Evolutionary conservation across 371 early-diverging fungal genomes (phyloP).

Genomic region (Capillidium heterosporum): DNA sequence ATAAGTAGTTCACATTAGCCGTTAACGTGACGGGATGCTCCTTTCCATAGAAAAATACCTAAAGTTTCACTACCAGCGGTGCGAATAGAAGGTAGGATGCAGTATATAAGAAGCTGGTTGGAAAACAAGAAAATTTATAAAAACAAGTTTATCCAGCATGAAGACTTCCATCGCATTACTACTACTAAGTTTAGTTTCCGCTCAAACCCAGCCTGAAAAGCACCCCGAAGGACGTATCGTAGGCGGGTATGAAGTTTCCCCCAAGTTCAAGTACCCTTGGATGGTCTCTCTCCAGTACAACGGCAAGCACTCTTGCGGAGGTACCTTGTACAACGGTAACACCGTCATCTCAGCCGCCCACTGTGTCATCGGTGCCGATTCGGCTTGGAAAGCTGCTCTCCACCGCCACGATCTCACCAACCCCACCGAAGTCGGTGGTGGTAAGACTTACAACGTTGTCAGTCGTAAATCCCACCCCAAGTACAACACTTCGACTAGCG

Average conservation of each 20-base stretch:
- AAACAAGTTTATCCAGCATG: too few relatives aligned
- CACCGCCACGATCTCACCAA: not conserved
- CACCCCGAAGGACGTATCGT: not conserved
- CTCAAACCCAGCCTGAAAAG: too few relatives aligned
- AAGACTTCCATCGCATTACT: too few relatives aligned
- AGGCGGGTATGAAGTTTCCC: not conserved
- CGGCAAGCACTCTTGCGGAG: not conserved
- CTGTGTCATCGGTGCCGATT: not conserved
- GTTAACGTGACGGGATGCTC: too few relatives aligned
- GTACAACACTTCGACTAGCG: not conserved
- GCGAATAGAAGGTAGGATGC: too few relatives aligned
- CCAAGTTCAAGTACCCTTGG: not conserved
- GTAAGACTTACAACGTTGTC: not conserved
- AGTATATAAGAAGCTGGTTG: too few relatives aligned
- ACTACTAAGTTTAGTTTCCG: too few relatives aligned
- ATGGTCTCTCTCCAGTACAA: not conserved
- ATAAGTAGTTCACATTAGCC: too few relatives aligned
- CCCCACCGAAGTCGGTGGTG: not conserved
- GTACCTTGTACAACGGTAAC: not conserved
- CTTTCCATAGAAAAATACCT: too few relatives aligned
- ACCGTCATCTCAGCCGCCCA: conserved; percentile 2
- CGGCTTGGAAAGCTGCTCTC: not conserved
- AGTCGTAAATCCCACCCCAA: not conserved
- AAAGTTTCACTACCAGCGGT: too few relatives aligned
- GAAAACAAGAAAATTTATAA: too few relatives aligned